These are phyloP conservation scores for Eudorina sp. DNA, from an alignment of 139 green algal species.

Conservation along the genomic window DNA sequence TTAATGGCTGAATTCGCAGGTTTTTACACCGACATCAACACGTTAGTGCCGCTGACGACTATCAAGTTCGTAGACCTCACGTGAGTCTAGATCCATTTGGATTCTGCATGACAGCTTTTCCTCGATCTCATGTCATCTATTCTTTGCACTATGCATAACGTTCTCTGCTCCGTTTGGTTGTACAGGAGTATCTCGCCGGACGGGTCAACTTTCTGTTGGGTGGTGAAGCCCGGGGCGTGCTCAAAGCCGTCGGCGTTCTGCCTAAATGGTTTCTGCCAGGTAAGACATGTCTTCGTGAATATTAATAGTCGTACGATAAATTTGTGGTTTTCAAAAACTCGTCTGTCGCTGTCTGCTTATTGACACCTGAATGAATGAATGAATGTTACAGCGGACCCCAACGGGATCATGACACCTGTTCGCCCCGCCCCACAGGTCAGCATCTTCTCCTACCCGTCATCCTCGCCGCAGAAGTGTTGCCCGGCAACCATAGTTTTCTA, in stretches of 20 bases:
- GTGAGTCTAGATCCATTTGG: too few relatives aligned
- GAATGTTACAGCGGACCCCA: too few relatives aligned
- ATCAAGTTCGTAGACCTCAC: not conserved
- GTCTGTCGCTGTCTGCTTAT: too few relatives aligned
- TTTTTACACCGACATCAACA: not conserved
- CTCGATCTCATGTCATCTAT: too few relatives aligned
- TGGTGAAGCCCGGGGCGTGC: not conserved
- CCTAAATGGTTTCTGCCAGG: not conserved
- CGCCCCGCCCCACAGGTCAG: not conserved
- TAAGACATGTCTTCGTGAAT: too few relatives aligned
- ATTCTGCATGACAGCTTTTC: too few relatives aligned
- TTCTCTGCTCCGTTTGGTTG: not conserved
- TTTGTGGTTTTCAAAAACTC: too few relatives aligned
- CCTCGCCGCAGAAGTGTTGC: not conserved
- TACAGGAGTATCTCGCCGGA: not conserved
- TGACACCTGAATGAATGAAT: too few relatives aligned
- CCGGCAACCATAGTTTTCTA: constrained; percentile 10
- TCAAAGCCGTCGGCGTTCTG: not conserved
- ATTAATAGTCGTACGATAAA: too few relatives aligned
- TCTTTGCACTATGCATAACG: too few relatives aligned
- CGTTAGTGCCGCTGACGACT: not conserved
- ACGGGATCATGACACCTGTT: too few relatives aligned
- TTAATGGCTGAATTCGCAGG: not conserved
- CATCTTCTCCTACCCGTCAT: constrained; percentile 17
- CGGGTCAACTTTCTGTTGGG: not conserved